Conservation (phyloP, 75 land plant species). For the Pinus albicaulis region DNA sequence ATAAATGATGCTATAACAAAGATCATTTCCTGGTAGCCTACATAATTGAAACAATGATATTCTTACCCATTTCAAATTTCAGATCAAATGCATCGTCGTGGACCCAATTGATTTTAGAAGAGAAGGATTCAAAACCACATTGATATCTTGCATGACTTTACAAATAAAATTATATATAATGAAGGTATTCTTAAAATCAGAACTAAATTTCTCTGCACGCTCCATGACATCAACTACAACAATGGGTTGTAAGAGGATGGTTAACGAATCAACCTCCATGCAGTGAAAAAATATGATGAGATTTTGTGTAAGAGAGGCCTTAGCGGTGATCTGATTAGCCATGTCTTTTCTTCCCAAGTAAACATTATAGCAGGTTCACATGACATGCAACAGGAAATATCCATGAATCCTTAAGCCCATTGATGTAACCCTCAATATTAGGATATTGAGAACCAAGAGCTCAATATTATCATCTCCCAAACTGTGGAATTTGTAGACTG, state of each 20-base stretch:
- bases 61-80: no score
- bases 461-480: conserved; percentile 76
- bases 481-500: conserved; percentile 76
- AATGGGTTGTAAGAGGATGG: conserved; percentile 92
- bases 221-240: conserved; percentile 97
- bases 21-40: no score
- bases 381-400: conserved; percentile 72
- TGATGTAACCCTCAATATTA: conserved; percentile 92
- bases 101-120: conserved; percentile 36
- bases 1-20: no score
- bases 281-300: conserved; percentile 96
- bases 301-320: no score
- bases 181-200: conserved; percentile 54
- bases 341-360: conserved; percentile 73
- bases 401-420: conserved; percentile 79
- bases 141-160: conserved; percentile 90
- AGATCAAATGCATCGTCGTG: conserved; percentile 98
- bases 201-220: conserved; percentile 52
- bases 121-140: no score
- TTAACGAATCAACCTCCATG: conserved; percentile 99
- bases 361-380: conserved; percentile 92
- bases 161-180: conserved; percentile 96
- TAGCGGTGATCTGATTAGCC: conserved; percentile 96
- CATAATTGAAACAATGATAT: no score
- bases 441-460: conserved; percentile 78